phyloP scores from a whole-genome alignment of 108 stramenopile genomes.

The Cyclotella cryptica region DNA sequence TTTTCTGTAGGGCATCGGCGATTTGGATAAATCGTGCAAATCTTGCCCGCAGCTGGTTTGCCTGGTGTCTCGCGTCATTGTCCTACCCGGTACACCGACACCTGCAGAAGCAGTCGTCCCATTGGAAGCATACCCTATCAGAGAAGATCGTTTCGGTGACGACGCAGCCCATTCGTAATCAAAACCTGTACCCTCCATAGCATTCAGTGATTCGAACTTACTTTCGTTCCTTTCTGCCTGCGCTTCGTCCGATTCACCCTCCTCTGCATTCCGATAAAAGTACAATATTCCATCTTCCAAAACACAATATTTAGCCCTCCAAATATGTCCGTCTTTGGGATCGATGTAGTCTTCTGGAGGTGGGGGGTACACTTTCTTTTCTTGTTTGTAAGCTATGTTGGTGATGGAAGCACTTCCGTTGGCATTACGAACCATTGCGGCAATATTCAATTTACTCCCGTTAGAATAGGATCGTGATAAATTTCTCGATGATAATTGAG shows the following conservation, averaged over 20 bases:
- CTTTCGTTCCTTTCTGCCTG: slow-evolving; percentile 60
- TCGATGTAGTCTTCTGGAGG: slow-evolving; percentile 64
- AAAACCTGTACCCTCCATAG: slow-evolving; percentile 19
- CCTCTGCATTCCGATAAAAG: slow-evolving; percentile 74
- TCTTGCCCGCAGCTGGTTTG: slow-evolving; percentile 16
- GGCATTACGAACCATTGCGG: background rate
- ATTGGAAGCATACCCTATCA: slow-evolving; percentile 3
- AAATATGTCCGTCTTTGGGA: slow-evolving; percentile 74
- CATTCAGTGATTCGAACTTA: slow-evolving; percentile 22
- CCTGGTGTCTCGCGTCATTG: background rate
- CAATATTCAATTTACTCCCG: slow-evolving; percentile 11
- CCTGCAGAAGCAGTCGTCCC: background rate
- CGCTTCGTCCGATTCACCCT: slow-evolving; percentile 73
- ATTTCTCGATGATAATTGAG: background rate
- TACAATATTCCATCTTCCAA: slow-evolving; percentile 78
- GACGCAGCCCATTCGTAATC: slow-evolving; percentile 13
- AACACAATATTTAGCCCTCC: slow-evolving; percentile 83
- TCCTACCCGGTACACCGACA: background rate
- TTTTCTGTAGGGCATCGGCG: slow-evolving; percentile 62
- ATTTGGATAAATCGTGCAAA: slow-evolving; percentile 54
- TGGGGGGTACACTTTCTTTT: slow-evolving; percentile 30
- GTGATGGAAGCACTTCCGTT: background rate
- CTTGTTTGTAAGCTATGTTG: background rate
- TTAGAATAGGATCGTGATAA: slow-evolving; percentile 27
- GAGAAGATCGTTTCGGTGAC: background rate